A percentile compares a stretch with the other conserved stretches of the same genome.
Conservation (phyloP, 768 basidiomycete genomes). For the Hypholoma sublateritium region DNA sequence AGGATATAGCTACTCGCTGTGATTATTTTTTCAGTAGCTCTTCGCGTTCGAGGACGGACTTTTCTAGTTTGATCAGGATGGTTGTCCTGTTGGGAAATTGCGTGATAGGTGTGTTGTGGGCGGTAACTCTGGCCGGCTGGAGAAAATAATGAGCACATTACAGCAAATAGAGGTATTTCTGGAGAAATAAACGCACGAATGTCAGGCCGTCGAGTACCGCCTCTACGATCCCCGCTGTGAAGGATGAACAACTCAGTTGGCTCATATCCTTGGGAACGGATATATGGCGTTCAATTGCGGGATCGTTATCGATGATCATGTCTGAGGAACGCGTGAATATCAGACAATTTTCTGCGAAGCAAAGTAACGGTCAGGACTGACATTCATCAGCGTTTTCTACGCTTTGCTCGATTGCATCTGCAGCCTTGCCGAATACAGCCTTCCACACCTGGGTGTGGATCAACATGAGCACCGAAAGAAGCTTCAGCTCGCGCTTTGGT, state of each 20-base stretch:
- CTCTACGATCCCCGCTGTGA: slow-evolving; percentile 96
- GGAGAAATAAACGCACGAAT: slow-evolving; percentile 63
- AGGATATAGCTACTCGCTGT: slow-evolving; percentile 1
- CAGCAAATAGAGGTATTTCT: neutral
- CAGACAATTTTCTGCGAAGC: slow-evolving; percentile 3
- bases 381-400: slow-evolving; percentile 98
- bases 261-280: slow-evolving; percentile 95
- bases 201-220: slow-evolving; percentile 93
- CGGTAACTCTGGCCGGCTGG: slow-evolving; percentile 95
- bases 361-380: slow-evolving; percentile 4
- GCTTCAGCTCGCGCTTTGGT: slow-evolving; percentile 91
- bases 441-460: slow-evolving; percentile 96
- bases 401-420: slow-evolving; percentile 94
- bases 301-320: slow-evolving; percentile 98
- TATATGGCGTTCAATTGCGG: slow-evolving; percentile 86
- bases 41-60: slow-evolving; percentile 90
- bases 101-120: slow-evolving; percentile 86
- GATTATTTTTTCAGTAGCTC: slow-evolving; percentile 71
- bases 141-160: slow-evolving; percentile 10
- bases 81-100: slow-evolving; percentile 85
- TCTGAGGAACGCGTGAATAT: slow-evolving; percentile 44
- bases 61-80: slow-evolving; percentile 96
- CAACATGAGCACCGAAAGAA: slow-evolving; percentile 89
- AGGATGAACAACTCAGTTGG: slow-evolving; percentile 93
- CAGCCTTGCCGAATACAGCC: slow-evolving; percentile 89